Percentiles rank a stretch among this genome's conserved stretches.
Conservation (phyloP, 2,329 filamentous ascomycete species). For the Leptosphaerulina australis region DNA sequence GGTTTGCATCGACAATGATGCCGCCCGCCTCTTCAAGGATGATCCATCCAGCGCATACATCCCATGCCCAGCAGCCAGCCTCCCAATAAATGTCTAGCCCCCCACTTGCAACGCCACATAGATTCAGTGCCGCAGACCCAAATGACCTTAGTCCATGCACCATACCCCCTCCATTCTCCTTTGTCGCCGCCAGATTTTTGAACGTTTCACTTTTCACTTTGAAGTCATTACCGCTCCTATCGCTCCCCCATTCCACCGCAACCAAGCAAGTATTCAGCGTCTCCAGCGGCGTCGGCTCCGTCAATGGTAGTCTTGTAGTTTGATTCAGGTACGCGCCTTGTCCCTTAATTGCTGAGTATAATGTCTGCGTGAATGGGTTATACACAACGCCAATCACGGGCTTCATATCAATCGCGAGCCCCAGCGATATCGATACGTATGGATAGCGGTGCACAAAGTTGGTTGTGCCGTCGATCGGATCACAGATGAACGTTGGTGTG, state of each 20-base stretch:
- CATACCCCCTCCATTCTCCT: slow-evolving; percentile 72
- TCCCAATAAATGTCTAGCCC: slow-evolving; percentile 80
- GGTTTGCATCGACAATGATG: slow-evolving; percentile 73
- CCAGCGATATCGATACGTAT: slow-evolving; percentile 76
- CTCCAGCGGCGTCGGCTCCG: slow-evolving; percentile 61
- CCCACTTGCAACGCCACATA: slow-evolving; percentile 74
- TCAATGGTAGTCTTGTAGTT: slow-evolving; percentile 54
- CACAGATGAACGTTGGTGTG: slow-evolving; percentile 77
- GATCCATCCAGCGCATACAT: slow-evolving; percentile 82
- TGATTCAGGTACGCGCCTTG: slow-evolving; percentile 63
- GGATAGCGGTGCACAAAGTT: slow-evolving; percentile 82
- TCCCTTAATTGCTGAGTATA: slow-evolving; percentile 73
- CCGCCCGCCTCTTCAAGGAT: slow-evolving; percentile 77
- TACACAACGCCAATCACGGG: slow-evolving; percentile 78
- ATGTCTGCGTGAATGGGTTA: slow-evolving; percentile 73
- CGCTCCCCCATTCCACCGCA: slow-evolving; percentile 75
- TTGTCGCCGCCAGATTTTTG: slow-evolving; percentile 56
- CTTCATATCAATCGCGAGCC: slow-evolving; percentile 66
- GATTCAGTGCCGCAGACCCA: slow-evolving; percentile 75
- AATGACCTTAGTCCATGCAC: slow-evolving; percentile 74
- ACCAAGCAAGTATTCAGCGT: slow-evolving; percentile 69
- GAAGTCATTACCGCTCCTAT: slow-evolving; percentile 72
- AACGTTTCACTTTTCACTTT: slow-evolving; percentile 72
- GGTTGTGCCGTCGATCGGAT: slow-evolving; percentile 82
- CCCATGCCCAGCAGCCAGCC: slow-evolving; percentile 84